phyloP scores from a whole-genome alignment of 2,329 filamentous ascomycete species.

The Trichocomaceae sp. region DNA sequence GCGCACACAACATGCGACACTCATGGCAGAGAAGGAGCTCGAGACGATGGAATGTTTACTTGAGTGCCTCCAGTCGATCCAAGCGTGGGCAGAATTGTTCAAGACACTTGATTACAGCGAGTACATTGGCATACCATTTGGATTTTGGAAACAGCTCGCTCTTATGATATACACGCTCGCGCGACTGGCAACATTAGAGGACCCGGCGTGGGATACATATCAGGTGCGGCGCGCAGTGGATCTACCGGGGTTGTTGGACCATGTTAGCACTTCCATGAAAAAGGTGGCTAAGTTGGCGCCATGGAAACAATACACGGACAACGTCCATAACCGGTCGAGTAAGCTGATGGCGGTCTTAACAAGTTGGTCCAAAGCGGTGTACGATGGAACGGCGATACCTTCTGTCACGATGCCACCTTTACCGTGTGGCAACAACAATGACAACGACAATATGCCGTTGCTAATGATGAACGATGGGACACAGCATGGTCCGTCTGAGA shows the following conservation, averaged over 20 bases:
- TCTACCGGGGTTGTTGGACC: neutral
- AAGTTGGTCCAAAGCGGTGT: slow-evolving; percentile 4
- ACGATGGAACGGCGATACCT: neutral
- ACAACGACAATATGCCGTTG: neutral
- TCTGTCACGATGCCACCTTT: neutral
- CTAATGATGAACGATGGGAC: slow-evolving; percentile 2
- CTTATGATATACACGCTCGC: slow-evolving; percentile 1
- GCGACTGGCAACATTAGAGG: slow-evolving; percentile 4
- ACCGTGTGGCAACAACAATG: neutral
- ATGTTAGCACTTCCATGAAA: neutral
- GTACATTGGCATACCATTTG: slow-evolving; percentile 5
- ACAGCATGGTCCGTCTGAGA: neutral
- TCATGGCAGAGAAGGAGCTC: neutral
- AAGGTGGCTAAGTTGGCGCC: neutral
- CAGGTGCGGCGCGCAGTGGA: neutral
- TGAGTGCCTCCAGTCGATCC: neutral
- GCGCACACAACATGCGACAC: neutral
- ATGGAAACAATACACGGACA: slow-evolving; percentile 1
- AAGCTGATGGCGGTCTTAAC: neutral
- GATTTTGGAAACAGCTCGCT: slow-evolving; percentile 11
- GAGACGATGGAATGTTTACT: slow-evolving; percentile 6
- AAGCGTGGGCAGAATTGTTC: slow-evolving; percentile 2
- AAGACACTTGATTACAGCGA: neutral
- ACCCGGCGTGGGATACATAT: slow-evolving; percentile 8
- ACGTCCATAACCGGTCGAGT: slow-evolving; percentile 7